Conservation (phyloP, 768 basidiomycete species). For the Dacryopinax primogenitus region DNA sequence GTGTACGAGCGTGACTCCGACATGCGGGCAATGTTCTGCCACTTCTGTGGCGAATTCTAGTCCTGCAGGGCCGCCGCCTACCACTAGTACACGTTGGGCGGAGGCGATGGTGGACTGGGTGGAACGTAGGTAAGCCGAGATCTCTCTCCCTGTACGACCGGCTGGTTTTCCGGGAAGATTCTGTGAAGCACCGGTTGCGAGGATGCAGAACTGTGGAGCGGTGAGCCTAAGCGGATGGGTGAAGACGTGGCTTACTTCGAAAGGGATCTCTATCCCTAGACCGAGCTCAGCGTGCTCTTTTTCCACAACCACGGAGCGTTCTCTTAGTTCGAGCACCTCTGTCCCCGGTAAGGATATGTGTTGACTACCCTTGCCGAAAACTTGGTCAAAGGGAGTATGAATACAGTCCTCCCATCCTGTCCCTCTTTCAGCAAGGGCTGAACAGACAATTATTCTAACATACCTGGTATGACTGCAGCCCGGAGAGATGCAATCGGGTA, state of each 20-base stretch:
- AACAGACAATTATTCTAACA: neutral
- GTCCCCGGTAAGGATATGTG: conserved; percentile 23
- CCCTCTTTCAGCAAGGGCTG: neutral
- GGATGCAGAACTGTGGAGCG: conserved; percentile 19
- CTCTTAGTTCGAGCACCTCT: conserved; percentile 22
- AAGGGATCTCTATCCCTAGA: conserved; percentile 21
- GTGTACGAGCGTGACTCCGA: conserved; percentile 46
- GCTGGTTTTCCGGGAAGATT: conserved; percentile 22
- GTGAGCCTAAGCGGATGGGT: neutral
- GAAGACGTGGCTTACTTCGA: conserved; percentile 17
- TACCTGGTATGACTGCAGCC: conserved; percentile 24
- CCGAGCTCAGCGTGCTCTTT: conserved; percentile 20
- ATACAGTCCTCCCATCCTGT: conserved; percentile 24
- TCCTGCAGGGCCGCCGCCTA: conserved; percentile 63
- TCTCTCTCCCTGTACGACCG: neutral
- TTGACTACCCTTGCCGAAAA: conserved; percentile 19
- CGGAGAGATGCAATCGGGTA: conserved; percentile 22
- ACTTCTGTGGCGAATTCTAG: conserved; percentile 62
- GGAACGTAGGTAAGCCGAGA: neutral
- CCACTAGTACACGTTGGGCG: conserved; percentile 43
- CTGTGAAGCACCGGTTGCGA: conserved; percentile 26
- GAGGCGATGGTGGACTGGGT: conserved; percentile 27
- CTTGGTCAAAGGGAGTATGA: conserved; percentile 18
- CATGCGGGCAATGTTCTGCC: conserved; percentile 40
- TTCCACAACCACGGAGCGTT: conserved; percentile 22